Percentiles rank a stretch among this genome's conserved stretches.
Evolutionary conservation across 192 early-diverging fungal species (phyloP).

Genomic region (Entophlyctis luteolus): DNA sequence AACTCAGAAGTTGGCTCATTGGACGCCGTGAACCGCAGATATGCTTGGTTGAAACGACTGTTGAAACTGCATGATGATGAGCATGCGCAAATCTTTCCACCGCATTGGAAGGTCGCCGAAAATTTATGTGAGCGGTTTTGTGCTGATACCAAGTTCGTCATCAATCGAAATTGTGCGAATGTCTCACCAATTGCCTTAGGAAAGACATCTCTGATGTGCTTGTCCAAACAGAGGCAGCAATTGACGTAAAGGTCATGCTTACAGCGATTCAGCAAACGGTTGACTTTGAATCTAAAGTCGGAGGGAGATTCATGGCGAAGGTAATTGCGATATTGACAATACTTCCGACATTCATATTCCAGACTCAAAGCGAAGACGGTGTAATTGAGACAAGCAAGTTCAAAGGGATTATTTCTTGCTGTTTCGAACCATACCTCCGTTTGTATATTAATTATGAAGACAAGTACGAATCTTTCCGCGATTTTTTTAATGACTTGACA

Average conservation of each 20-base stretch:
- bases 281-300: conserved; percentile 86
- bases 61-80: conserved; percentile 87
- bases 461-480: conserved; percentile 44
- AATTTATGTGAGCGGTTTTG: conserved; percentile 73
- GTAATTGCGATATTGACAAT: too few species aligned
- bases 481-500: conserved; percentile 12
- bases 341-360: neutral
- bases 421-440: conserved; percentile 84
- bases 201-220: conserved; percentile 67
- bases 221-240: conserved; percentile 43
- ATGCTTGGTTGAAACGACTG: conserved; percentile 89
- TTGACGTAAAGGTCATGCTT: conserved; percentile 71
- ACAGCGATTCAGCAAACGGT: conserved; percentile 75
- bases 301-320: conserved; percentile 62
- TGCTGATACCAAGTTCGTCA: conserved; percentile 66
- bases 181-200: conserved; percentile 27
- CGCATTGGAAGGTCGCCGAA: conserved; percentile 71
- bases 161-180: neutral
- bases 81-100: conserved; percentile 77
- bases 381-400: conserved; percentile 53
- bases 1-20: conserved; percentile 63
- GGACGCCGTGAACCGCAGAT: conserved; percentile 79
- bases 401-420: conserved; percentile 69
- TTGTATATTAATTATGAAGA: conserved; percentile 88
- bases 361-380: neutral